These are phyloP conservation scores for Plasmodium sp. DNA, from an alignment of 169 alveolate genomes.

Conservation along the genomic window DNA sequence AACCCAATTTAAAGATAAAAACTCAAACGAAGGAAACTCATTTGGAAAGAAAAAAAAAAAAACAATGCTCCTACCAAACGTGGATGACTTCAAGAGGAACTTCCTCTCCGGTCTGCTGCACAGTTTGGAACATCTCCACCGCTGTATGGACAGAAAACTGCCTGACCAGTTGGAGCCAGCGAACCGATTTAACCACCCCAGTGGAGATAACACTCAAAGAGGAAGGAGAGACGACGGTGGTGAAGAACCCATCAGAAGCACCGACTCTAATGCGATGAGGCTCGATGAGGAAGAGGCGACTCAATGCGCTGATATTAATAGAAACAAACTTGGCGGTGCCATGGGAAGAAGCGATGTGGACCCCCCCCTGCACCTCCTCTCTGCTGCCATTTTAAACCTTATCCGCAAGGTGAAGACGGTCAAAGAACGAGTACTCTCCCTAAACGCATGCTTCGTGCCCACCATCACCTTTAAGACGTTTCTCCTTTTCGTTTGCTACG, in stretches of 20 bases:
- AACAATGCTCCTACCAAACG: not conserved
- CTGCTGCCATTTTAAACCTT: conserved; percentile 10
- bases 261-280: not conserved
- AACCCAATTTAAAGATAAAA: not conserved
- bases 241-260: not conserved
- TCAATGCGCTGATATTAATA: not conserved
- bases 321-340: not conserved
- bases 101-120: conserved; percentile 14
- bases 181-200: not conserved
- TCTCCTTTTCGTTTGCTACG: conserved; percentile 48
- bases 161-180: not conserved
- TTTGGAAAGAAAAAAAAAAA: not conserved
- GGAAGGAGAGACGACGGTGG: not conserved
- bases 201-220: not conserved
- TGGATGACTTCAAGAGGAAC: conserved; percentile 29
- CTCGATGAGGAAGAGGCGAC: not conserved
- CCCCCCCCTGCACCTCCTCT: conserved; percentile 1
- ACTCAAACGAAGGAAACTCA: not conserved
- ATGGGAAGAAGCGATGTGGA: not conserved
- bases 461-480: conserved; percentile 53
- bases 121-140: conserved; percentile 16
- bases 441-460: conserved; percentile 1
- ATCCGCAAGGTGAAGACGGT: conserved; percentile 15
- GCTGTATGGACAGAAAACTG: not conserved
- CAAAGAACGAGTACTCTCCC: conserved; percentile 10